Conservation (phyloP, 164 flowering plant genomes). For the Santalum album region DNA sequence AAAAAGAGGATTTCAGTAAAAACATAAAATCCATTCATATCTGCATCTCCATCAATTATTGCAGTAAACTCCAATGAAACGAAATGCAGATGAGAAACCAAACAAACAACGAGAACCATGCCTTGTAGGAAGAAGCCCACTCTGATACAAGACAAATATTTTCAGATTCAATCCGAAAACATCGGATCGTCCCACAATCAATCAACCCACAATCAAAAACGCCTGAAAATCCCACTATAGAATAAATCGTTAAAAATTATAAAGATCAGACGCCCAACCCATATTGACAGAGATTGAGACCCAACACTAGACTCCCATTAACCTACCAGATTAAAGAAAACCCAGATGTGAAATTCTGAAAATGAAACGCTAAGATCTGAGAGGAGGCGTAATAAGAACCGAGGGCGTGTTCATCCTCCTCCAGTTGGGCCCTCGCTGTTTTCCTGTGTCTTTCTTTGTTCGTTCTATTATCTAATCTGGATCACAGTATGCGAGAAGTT, state of each 20-base stretch:
- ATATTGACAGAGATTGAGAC: not conserved
- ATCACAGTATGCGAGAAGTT: constrained; percentile 17
- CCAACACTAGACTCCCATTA: not conserved
- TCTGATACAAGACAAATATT: constrained; percentile 12
- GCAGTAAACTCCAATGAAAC: too few relatives aligned
- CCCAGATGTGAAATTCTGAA: constrained; percentile 22
- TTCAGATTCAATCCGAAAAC: constrained; percentile 21
- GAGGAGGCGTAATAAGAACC: constrained; percentile 44
- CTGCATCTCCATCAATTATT: too few relatives aligned
- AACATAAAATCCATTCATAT: too few relatives aligned
- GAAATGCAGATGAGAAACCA: not conserved
- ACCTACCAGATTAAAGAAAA: constrained; percentile 15
- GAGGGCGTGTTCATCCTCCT: constrained; percentile 35
- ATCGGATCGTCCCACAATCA: constrained; percentile 16
- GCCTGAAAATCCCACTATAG: constrained; percentile 17
- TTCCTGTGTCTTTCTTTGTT: constrained; percentile 2
- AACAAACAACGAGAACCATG: not conserved
- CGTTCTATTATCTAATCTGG: constrained; percentile 4
- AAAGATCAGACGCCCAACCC: not conserved
- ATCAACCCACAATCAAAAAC: constrained; percentile 22
- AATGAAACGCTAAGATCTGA: constrained; percentile 65
- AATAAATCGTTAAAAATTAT: too few relatives aligned
- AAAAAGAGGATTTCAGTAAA: too few relatives aligned
- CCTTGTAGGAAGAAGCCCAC: constrained; percentile 12
- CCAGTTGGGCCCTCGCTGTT: constrained; percentile 11